Base-by-base conservation (phyloP, 495 filamentous ascomycete genomes). In the Penicillium lagena region DNA sequence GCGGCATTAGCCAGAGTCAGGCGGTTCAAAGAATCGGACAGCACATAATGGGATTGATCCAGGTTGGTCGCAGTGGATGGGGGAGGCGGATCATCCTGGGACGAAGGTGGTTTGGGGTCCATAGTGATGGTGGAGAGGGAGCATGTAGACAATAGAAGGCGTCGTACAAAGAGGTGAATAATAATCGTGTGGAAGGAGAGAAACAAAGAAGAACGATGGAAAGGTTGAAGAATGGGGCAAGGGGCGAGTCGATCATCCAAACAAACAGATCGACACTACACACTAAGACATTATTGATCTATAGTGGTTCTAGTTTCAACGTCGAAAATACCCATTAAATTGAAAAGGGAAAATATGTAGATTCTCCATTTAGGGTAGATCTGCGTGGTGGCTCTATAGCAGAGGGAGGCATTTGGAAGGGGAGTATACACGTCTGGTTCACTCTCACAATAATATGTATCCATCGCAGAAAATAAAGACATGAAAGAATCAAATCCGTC, bases 1-100 rank as follows among this genome's bases (percentile, higher is more conserved):
- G 64, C 56, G 13, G 67, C 63, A 53, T 66, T 63, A 46, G 52
- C 55, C 29, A 78, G 67, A 35, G 73, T 72, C 37, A 78, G 62
- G 40, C 68, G 63, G 51, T 67, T 66, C 52, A 77, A 60, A 42
- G 63, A 64, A 42, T 76, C 58, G 11, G 64, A 52, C 30, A 75
- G 47, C 29, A 53, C 52, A 45, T 14, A 38, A 34, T 42, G 41
- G 11, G 49, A 51, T 15, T 48, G 34, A 38, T 46, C 48, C 32
- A 48, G 49, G 27, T 47, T 47, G 41, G 58, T 45, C 34, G 44
- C 37, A 41, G 43, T 52, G 44, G 43, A 47, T 40, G 40, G 40
- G 39, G 54, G 47, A 39, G 48, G 54, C 29, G 51, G 46, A 47
- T 59, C 58, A 50, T 51, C 51, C 43, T 47, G 46, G 48, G 42